Evolutionary conservation across 148 eudicot species (phyloP).

Genomic region (Rheum nobile): DNA sequence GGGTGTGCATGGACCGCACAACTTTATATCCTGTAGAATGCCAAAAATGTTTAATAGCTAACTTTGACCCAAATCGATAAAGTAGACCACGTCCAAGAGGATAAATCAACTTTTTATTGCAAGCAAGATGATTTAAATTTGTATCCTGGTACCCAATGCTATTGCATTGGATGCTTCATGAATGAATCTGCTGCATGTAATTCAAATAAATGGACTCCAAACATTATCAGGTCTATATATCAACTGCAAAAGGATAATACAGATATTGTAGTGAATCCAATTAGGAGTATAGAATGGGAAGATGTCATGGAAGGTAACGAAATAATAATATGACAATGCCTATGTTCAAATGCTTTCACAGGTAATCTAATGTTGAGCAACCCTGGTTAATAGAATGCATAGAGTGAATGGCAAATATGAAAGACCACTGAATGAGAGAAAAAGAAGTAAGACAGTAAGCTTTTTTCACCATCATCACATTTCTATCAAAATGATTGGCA

Average conservation of each 20-base stretch:
- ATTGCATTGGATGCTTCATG: constrained; percentile 99
- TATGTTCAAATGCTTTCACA: neutral
- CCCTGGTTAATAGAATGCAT: neutral
- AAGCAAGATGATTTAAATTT: constrained; percentile 19
- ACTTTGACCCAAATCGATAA: neutral
- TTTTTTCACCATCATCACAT: neutral
- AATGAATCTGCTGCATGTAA: constrained; percentile 96
- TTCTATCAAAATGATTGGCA: neutral
- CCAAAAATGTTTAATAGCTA: neutral
- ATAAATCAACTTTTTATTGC: neutral
- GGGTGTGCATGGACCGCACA: constrained; percentile 99
- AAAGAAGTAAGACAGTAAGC: neutral
- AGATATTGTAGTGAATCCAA: neutral
- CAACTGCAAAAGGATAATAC: constrained; percentile 38
- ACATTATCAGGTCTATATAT: constrained; percentile 97
- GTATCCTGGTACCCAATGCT: constrained; percentile 84
- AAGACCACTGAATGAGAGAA: neutral
- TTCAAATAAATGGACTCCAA: constrained; percentile 96
- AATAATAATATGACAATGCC: neutral
- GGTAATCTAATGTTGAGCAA: neutral
- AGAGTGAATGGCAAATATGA: neutral
- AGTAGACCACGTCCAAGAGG: neutral
- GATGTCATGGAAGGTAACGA: neutral
- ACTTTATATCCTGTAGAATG: constrained; percentile 67
- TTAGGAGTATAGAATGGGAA: neutral